Evolutionary conservation across 208 protist species (phyloP).

Genomic region (Vickermania ingenoplastis): DNA sequence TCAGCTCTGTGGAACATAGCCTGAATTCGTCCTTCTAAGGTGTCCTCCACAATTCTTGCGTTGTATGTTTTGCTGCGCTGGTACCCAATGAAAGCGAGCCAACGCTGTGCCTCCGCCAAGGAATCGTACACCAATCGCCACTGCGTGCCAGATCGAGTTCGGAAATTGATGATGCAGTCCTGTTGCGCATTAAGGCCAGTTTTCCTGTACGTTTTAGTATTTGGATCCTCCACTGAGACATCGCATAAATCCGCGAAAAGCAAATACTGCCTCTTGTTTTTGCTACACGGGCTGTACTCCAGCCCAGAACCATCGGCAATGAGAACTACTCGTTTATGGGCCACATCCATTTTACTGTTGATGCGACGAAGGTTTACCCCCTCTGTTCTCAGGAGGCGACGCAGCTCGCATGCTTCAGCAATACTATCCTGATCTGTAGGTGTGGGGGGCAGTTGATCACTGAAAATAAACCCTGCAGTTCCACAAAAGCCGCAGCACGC

Average conservation of each 20-base stretch:
- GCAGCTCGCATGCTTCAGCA: slow-evolving; percentile 6
- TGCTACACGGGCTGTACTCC: slow-evolving; percentile 38
- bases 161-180: slow-evolving; percentile 36
- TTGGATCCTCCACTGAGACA: slow-evolving; percentile 23
- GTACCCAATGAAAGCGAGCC: slow-evolving; percentile 31
- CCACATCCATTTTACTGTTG: slow-evolving; percentile 8
- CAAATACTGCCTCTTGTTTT: slow-evolving; percentile 21
- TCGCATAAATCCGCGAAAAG: slow-evolving; percentile 44
- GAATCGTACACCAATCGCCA: slow-evolving; percentile 30
- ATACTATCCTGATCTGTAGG: slow-evolving; percentile 14
- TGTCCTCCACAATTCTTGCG: slow-evolving; percentile 5
- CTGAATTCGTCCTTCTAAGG: slow-evolving; percentile 22
- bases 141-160: slow-evolving; percentile 14
- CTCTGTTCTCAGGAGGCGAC: slow-evolving; percentile 11
- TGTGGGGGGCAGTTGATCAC: slow-evolving; percentile 8
- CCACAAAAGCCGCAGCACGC: neutral
- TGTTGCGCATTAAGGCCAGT: slow-evolving; percentile 17
- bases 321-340: slow-evolving; percentile 16
- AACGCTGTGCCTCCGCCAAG: slow-evolving; percentile 13
- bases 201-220: slow-evolving; percentile 32
- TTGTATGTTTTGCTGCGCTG: slow-evolving; percentile 6
- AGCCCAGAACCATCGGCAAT: slow-evolving; percentile 22
- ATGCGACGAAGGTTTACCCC: slow-evolving; percentile 14
- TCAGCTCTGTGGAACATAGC: slow-evolving; percentile 38
- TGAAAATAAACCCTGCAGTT: neutral